phyloP scores from a whole-genome alignment of 768 basidiomycete species.

The Candolleomyces efflorescens region DNA sequence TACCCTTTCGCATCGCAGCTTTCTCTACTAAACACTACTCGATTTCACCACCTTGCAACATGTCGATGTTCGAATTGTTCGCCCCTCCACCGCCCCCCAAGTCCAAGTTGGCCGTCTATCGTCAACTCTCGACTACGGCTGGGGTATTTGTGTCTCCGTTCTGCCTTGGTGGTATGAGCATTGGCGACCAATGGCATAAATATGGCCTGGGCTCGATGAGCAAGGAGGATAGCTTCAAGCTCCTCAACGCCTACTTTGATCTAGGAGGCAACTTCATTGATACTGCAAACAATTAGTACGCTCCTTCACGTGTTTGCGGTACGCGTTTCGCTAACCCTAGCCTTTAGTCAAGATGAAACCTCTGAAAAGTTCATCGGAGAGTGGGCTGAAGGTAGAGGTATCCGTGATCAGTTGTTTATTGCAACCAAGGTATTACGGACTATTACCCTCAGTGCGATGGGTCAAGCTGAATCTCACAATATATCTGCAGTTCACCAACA shows the following conservation, averaged over 20 bases:
- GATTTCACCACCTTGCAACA: too few relatives aligned
- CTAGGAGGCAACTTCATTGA: constrained; percentile 44
- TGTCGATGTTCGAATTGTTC: too few relatives aligned
- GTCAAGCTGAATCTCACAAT: not conserved
- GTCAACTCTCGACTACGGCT: constrained; percentile 13
- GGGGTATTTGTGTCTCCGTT: constrained; percentile 37
- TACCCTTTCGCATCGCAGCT: too few relatives aligned
- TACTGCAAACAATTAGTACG: constrained; percentile 39
- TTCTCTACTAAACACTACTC: too few relatives aligned
- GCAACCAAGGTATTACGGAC: constrained; percentile 37
- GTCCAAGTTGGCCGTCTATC: not conserved
- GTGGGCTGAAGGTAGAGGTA: constrained; percentile 41
- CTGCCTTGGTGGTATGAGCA: constrained; percentile 34
- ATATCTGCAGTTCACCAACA: constrained; percentile 19
- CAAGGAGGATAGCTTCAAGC: constrained; percentile 36
- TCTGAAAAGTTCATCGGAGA: constrained; percentile 49
- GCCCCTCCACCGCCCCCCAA: not conserved
- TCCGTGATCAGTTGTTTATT: constrained; percentile 44
- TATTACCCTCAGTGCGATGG: not conserved
- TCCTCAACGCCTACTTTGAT: constrained; percentile 37
- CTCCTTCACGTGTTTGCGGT: not conserved
- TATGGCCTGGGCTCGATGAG: constrained; percentile 26
- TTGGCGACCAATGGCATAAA: constrained; percentile 29
- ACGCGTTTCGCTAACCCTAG: not conserved
- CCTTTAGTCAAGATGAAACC: constrained; percentile 40